Evolutionary conservation across 805 yeast species (phyloP), one percentile per base, ranked within the genome.

Genomic region (Candida wancherniae): DNA sequence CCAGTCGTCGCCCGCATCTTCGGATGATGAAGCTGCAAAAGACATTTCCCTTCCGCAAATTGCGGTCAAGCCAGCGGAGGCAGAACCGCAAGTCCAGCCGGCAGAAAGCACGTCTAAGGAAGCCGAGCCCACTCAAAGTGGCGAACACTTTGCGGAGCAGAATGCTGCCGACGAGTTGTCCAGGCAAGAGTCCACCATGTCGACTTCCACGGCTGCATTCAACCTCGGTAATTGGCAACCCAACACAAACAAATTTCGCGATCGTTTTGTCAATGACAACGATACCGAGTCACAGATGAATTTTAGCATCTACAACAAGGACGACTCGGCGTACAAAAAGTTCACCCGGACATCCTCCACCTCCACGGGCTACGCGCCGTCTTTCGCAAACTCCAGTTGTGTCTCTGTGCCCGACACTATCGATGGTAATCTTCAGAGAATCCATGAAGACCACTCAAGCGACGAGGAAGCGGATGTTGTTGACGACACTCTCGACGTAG

Each of bases 171-270:
- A 28, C 21, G 53, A 42, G 14, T 15, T 53, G 4, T 24, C 44
- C 4, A 49, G 68, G 35, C 42, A 67, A 31, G 57, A 42, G 8
- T 63, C 69, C 1, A 54, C 66, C 7, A 50, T 53, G 50, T 36
- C 42, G 15, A n/a, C n/a, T n/a, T n/a, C n/a, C n/a, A 35, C 29
- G 7, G 31, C 29, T n/a, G 64, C 63, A 2, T 52, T 73, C 24
- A 69, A 62, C 34, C 57, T 73, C 57, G 78, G 77, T 3, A 57
- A 57, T 16, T 77, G 84, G 83, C 69, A 66, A 47, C 82, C 82
- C 2, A 71, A 76, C 44, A 75, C 80, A 6, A 61, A 57, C 19
- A 58, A 57, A 22, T 71, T 51, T 47, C 55, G 77, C 31, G 75
- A 70, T 36, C 67, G 65, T 31, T 71, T 71, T 34, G 70, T 71